Percentiles rank a stretch among this genome's conserved stretches.
Evolutionary conservation across 129 eudicot genomes (phyloP).

Genomic region (Deinandra increscens): DNA sequence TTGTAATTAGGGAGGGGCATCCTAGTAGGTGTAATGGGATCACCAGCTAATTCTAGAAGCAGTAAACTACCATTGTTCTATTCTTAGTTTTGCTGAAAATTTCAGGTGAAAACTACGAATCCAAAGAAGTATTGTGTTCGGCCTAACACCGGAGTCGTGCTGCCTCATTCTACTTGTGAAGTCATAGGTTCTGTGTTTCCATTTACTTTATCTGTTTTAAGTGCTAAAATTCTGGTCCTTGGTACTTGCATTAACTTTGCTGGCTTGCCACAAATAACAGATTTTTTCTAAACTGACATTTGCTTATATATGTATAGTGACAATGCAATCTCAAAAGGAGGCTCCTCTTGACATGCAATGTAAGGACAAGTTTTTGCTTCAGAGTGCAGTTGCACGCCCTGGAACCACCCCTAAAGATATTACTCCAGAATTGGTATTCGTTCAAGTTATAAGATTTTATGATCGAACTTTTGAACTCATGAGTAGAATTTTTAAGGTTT

Average conservation of each 20-base stretch:
- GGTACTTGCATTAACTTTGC: conserved; percentile 19
- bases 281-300: background rate
- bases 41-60: background rate
- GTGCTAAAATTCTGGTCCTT: background rate
- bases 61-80: background rate
- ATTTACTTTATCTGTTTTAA: background rate
- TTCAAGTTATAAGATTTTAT: conserved; percentile 2
- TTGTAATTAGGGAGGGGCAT: background rate
- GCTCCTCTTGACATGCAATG: conserved; percentile 81
- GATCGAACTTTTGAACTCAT: background rate
- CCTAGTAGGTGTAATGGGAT: background rate
- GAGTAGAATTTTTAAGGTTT: background rate
- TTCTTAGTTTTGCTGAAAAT: background rate
- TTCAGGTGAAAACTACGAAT: conserved; percentile 87
- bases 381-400: conserved; percentile 53
- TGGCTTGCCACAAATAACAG: conserved; percentile 14
- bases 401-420: conserved; percentile 58
- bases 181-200: conserved; percentile 51
- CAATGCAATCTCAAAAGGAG: conserved; percentile 85
- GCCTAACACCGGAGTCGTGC: conserved; percentile 70
- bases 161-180: conserved; percentile 68
- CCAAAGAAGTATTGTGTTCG: conserved; percentile 92
- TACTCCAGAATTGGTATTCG: conserved; percentile 67
- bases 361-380: conserved; percentile 81
- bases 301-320: conserved; percentile 37